A percentile compares a stretch with the other conserved stretches of the same genome.
These are phyloP conservation scores for Corylus americana DNA, from an alignment of 306 rosid species.

Conservation along the genomic window DNA sequence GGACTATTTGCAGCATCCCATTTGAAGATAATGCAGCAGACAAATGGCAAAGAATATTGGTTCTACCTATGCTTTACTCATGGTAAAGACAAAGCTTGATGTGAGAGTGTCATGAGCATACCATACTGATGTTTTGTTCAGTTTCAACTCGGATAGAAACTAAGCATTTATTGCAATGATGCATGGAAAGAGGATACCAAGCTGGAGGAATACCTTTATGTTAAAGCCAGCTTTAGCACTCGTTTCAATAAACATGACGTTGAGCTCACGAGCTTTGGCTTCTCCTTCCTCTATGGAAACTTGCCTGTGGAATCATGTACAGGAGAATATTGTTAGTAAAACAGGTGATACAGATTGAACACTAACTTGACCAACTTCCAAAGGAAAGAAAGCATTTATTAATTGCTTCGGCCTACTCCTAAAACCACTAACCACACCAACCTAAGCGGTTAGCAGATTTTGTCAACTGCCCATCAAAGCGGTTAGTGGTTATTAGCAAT, in stretches of 20 bases:
- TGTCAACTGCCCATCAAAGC: too few species aligned
- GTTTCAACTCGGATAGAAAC: slow-evolving; percentile 10
- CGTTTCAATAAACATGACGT: slow-evolving; percentile 47
- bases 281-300: slow-evolving; percentile 53
- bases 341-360: slow-evolving; percentile 2
- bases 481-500: too few species aligned
- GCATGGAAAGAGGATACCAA: not conserved
- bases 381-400: not conserved
- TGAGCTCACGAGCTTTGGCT: slow-evolving; percentile 46
- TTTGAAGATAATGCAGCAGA: slow-evolving; percentile 19
- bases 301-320: slow-evolving; percentile 35
- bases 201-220: slow-evolving; percentile 34
- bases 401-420: too few species aligned
- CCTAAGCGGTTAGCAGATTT: too few species aligned
- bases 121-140: not conserved
- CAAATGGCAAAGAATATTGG: not conserved
- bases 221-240: slow-evolving; percentile 47
- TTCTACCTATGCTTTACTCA: not conserved
- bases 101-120: not conserved
- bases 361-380: not conserved
- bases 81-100: not conserved
- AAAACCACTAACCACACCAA: too few species aligned
- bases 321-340: slow-evolving; percentile 13
- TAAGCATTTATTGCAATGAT: slow-evolving; percentile 12
- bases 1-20: slow-evolving; percentile 22